Base-by-base conservation (phyloP, 2,329 filamentous ascomycete genomes). In the Curvularia lunata region DNA sequence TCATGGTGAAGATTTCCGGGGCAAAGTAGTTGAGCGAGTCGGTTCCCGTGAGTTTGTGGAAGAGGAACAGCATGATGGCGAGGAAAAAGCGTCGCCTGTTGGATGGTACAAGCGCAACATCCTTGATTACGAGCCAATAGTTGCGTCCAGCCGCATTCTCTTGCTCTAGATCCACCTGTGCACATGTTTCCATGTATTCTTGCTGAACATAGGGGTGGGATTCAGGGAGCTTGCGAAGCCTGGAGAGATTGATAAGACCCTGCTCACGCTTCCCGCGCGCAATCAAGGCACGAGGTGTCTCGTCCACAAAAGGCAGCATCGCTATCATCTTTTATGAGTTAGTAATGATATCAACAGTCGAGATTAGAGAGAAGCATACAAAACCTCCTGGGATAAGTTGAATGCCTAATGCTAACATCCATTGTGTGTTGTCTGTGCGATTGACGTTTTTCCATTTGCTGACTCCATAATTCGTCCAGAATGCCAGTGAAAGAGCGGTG, bases 391-490 rank as follows among this genome's bases (percentile, higher is more conserved):
- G 25, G 1, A 46, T 28, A 10, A 46, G 25, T 13, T 46, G 43
- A 30, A 32, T 46, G 10, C 25, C 43, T 7, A 46, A 21, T 30
- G 43, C 25, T 32, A 46, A 18, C 43, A 30, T 32, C 43, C 43
- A 46, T 13, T 46, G 43, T 30, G 25, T 46, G 27, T 46, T 32
- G n/a, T 32, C n/a, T 16, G 12, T 27, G 41, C n/a, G 3, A 4
- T 27, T n/a, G 23, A 43, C 41, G 25, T 43, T 43, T n/a, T 43
- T 28, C 41, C 41, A 43, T 46, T 46, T 46, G 43, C 43, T 46
- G n/a, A 32, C 25, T 13, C 43, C 43, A 32, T 18, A 46, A 9
- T 46, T 46, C 3, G 27, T 32, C 43, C 43, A 46, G 43, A 46
- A 46, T 30, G 43, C 25, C 7, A 46, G 9, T 32, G 27, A 30